A percentile compares a stretch with the other conserved stretches of the same genome.
These are phyloP conservation scores for Aspergillus sp. DNA, from an alignment of 2,329 filamentous ascomycete species.

Conservation along the genomic window DNA sequence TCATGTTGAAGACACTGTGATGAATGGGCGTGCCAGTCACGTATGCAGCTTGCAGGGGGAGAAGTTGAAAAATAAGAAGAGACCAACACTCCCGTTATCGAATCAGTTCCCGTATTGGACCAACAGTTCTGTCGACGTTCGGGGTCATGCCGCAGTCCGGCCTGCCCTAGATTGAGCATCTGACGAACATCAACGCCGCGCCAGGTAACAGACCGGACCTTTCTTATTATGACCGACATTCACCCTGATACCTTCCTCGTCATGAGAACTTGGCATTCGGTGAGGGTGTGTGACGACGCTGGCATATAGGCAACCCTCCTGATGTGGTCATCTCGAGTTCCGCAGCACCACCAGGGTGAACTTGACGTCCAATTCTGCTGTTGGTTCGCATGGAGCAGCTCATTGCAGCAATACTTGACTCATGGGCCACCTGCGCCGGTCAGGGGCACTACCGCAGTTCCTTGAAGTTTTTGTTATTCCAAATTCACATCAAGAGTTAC, in stretches of 20 bases:
- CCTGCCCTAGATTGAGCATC: conserved; percentile 17
- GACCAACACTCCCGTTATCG: conserved; percentile 20
- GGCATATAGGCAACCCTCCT: conserved; percentile 7
- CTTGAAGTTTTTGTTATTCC: conserved; percentile 15
- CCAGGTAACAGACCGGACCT: conserved; percentile 5
- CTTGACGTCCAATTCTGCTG: conserved; percentile 4
- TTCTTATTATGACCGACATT: conserved; percentile 12
- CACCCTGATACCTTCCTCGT: conserved; percentile 7
- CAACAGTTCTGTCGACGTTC: conserved; percentile 20
- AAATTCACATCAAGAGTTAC: conserved; percentile 13
- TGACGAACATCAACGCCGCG: conserved; percentile 22
- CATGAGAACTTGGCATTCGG: conserved; percentile 14
- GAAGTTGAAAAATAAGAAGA: conserved; percentile 3
- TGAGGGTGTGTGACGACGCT: conserved; percentile 5
- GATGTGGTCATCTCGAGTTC: conserved; percentile 18
- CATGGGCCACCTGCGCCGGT: conserved; percentile 17
- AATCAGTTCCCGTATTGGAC: conserved; percentile 20
- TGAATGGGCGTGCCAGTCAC: conserved; percentile 16
- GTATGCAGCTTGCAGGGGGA: conserved; percentile 13
- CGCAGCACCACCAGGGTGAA: background rate
- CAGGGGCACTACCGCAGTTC: conserved; percentile 17
- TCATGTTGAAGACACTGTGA: conserved; percentile 22
- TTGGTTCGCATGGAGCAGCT: conserved; percentile 9
- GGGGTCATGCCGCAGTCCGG: conserved; percentile 23
- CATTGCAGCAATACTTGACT: conserved; percentile 12